Base-by-base conservation (phyloP, 2,329 filamentous ascomycete genomes). In the Fusarium virguliforme region DNA sequence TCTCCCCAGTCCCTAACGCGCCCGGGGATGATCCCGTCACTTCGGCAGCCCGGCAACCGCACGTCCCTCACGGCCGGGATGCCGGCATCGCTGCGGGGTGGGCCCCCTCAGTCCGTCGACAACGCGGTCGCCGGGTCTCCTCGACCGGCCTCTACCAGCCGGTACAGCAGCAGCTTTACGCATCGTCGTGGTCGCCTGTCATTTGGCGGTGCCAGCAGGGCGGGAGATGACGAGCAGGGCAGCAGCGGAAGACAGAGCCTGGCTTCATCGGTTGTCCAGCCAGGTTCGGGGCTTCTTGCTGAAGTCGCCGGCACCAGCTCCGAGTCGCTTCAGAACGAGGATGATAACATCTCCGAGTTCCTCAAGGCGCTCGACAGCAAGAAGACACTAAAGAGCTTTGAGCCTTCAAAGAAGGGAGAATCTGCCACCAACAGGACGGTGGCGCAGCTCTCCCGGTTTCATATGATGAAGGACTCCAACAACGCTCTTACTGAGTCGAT, bases 151-250 rank as follows among this genome's bases (percentile, higher is more conserved):
- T 90, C 92, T 0, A 90, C 93, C n/a, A 91, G 90, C 66, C 90
- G 93, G 51, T 98, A 97, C 79, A 97, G 94, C 80, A 98, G 95
- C 80, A 97, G 95, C 77, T 99, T 99, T 76, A 93, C 92, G 7
- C 94, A 97, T 78, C 90, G 96, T 50, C 90, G 93, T 60, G 91
- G 89, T 30, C 89, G 94, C 48, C 89, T 91, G 26, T 97, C 94
- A 0, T 92, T 92, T 62, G 91, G 92, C 34, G 92, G 92, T 22
- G 87, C 89, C 22, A 93, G 91, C 76, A 91, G 87, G 69, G 85
- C 84, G 2, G 83, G 80, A 1, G 92, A 94, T 58, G 92, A 94
- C 68, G 92, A 94, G 74, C 91, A 93, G 76, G 85, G 85, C 37
- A 94, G 92, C 80, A 98, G 95, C 77, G 92, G 92, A n/a, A 91